Evolutionary conservation across 1,139 yeast species (phyloP).

Genomic region (Saccharomyces hybrid): DNA sequence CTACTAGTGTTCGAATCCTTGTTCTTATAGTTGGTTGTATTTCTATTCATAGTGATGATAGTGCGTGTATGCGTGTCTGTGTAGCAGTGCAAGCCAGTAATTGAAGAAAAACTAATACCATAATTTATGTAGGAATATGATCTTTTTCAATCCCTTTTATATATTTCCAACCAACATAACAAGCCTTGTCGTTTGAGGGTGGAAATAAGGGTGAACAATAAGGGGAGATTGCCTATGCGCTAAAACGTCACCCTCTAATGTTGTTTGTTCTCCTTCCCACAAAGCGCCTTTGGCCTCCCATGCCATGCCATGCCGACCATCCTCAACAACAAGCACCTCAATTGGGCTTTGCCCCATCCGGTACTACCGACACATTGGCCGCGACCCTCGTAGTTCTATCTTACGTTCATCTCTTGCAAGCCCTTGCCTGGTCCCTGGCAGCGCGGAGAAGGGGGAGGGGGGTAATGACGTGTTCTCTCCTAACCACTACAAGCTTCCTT

Average conservation of each 20-base stretch:
- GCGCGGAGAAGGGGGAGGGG: neutral
- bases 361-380: neutral
- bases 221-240: conserved; percentile 1
- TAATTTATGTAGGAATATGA: neutral
- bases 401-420: too few relatives aligned
- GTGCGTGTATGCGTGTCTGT: too few relatives aligned
- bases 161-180: neutral
- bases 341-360: neutral
- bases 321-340: neutral
- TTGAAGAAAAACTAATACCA: too few relatives aligned
- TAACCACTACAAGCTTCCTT: neutral
- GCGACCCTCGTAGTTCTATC: neutral
- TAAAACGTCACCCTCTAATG: neutral
- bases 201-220: conserved; percentile 1
- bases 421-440: neutral
- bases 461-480: too few relatives aligned
- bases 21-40: neutral
- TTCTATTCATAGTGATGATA: neutral
- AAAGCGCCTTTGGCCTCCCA: neutral
- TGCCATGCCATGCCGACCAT: neutral
- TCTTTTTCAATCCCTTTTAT: neutral
- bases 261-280: neutral
- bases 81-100: too few relatives aligned
- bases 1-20: neutral
- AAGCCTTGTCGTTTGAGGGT: neutral